Conservation (phyloP, 2,329 filamentous ascomycete species). For the Chrysoporthe cubensis region DNA sequence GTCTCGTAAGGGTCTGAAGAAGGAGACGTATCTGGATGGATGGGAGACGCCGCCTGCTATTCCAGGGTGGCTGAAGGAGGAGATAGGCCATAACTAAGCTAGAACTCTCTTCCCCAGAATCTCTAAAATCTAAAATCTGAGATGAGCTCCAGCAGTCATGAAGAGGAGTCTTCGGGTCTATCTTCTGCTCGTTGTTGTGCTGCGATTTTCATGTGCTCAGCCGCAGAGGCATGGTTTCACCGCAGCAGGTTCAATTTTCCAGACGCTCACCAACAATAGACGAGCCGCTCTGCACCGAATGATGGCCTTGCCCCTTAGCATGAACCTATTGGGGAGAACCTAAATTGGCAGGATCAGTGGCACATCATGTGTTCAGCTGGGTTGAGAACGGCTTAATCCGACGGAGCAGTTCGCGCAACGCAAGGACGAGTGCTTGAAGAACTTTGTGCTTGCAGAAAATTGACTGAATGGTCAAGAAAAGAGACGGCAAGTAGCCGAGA, state of each 20-base stretch:
- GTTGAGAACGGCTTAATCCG: not conserved
- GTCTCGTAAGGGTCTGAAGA: constrained; percentile 54
- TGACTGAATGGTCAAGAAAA: not conserved
- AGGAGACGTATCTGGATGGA: constrained; percentile 56
- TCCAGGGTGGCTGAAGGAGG: constrained; percentile 62
- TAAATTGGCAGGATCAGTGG: not conserved
- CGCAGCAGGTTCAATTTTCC: not conserved
- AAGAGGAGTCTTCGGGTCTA: not conserved
- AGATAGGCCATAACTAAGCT: constrained; percentile 44
- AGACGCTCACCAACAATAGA: not conserved
- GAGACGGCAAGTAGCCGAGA: not conserved
- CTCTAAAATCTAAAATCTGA: not conserved
- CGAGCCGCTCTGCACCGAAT: not conserved
- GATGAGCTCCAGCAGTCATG: not conserved
- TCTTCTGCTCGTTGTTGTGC: not conserved
- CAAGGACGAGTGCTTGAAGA: not conserved
- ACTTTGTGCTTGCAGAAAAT: not conserved
- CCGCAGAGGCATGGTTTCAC: not conserved
- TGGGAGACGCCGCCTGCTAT: constrained; percentile 64
- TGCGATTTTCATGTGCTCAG: constrained; percentile 1
- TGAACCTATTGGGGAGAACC: not conserved
- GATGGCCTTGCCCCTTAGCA: not conserved
- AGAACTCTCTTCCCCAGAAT: no score
- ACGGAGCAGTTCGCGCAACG: constrained; percentile 11
- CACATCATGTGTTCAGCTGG: not conserved